Conservation (phyloP, 2,329 filamentous ascomycete genomes). For the Byssochlamys sp. region DNA sequence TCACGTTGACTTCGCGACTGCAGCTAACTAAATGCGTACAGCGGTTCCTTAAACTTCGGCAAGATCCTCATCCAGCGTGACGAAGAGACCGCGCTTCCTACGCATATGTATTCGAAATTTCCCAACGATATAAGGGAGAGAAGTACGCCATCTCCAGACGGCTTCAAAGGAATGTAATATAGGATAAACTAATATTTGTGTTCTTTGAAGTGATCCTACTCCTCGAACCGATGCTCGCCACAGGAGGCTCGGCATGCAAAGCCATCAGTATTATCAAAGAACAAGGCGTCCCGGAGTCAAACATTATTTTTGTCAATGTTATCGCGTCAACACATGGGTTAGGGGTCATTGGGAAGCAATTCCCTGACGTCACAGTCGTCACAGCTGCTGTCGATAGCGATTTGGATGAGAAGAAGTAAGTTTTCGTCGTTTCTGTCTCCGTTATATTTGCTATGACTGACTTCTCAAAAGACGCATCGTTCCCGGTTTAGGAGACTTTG, state of each 20-base stretch:
- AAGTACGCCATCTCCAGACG: constrained; percentile 8
- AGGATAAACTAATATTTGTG: not conserved
- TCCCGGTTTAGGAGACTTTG: constrained; percentile 30
- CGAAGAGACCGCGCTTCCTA: constrained; percentile 19
- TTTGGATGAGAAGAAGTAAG: constrained; percentile 10
- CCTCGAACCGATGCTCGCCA: constrained; percentile 14
- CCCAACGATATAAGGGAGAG: constrained; percentile 12
- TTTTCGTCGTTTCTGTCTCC: not conserved
- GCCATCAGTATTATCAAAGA: constrained; percentile 8
- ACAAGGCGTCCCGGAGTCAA: constrained; percentile 11
- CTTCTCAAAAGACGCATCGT: constrained; percentile 20
- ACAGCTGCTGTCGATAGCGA: constrained; percentile 11
- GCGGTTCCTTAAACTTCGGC: constrained; percentile 21
- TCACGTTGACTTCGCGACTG: not conserved
- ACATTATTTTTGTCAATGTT: constrained; percentile 22
- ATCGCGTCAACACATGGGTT: constrained; percentile 18
- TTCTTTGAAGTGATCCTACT: constrained; percentile 9
- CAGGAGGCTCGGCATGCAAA: constrained; percentile 10
- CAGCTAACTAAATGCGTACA: not conserved
- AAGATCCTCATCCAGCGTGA: constrained; percentile 27
- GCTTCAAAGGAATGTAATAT: not conserved
- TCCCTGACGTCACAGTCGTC: constrained; percentile 15
- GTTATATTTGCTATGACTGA: not conserved
- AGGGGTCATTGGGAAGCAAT: constrained; percentile 9
- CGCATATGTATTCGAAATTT: constrained; percentile 22